Base-by-base conservation (phyloP, 1,284 basidiomycete genomes). In the Waitea zeae region DNA sequence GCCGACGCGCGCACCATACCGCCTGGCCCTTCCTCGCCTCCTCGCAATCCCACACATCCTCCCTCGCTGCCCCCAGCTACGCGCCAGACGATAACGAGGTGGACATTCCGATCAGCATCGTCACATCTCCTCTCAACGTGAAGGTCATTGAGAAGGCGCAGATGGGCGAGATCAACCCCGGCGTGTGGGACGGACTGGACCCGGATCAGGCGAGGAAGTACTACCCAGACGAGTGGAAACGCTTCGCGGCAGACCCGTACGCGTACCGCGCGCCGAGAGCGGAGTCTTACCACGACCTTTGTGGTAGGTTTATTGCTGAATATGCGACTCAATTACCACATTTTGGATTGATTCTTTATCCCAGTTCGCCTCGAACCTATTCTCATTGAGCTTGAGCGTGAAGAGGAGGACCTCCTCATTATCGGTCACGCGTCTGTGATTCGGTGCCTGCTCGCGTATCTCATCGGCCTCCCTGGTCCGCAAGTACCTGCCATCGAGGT, bases 401-500 rank as follows among this genome's bases (percentile, higher is more conserved):
- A 79, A 44, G 69, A 75, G 46, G 73, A 82, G 45, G 86, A 88
- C 51, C 59, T 81, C 12, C 56, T 80, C 34, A 80, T 82, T 49
- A 75, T 81, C 39, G 82, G 80, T 0, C 86, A 89, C 50, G 89
- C 90, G 4, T 93, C 87, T n/a, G 95, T 98, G 49, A 92, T 98
- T 48, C 78, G 95, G 17, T 99, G 93, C 57, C 65, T 99, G 44
- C 65, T 90, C 19, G 76, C 86, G 1, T 90, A 89, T 53, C 73
- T 90, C 41, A 89, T 95, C 44, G 93, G 95, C 3, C 64, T 96
- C 3, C 88, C 89, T n/a, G 88, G 93, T 0, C 80, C 79, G 22
- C 92, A 98, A 53, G 95, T 98, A 28, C 95, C 93, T 0, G 87
- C 86, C 1, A 92, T 98, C 38, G 90, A 96, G 52, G 81, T 98